These are phyloP conservation scores for Mitragyna speciosa DNA, from an alignment of 257 asterid genomes.

Conservation along the genomic window DNA sequence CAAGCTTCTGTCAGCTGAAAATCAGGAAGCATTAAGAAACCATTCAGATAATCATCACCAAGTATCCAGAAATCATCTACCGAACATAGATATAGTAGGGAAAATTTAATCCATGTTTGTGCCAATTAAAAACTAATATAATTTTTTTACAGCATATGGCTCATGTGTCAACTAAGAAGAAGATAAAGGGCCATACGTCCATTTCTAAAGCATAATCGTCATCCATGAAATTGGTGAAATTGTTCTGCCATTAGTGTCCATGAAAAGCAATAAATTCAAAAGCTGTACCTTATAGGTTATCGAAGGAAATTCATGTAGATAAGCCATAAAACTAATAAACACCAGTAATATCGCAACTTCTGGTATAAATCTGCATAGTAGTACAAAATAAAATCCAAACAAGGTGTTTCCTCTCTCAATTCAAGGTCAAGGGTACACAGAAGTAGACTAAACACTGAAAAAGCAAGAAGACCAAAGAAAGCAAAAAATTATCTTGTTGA, in stretches of 20 bases:
- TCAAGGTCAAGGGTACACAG: not conserved
- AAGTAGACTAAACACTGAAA: not conserved
- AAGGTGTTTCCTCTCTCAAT: not conserved
- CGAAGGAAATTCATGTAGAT: too few relatives aligned
- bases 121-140: not conserved
- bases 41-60: not conserved
- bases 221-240: not conserved
- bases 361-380: not conserved
- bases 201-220: too few relatives aligned
- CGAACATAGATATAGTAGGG: not conserved
- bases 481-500: not conserved
- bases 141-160: not conserved
- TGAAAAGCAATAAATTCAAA: too few relatives aligned
- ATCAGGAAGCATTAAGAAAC: not conserved
- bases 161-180: not conserved
- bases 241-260: not conserved
- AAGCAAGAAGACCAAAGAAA: not conserved
- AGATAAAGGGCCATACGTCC: not conserved
- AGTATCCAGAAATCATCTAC: not conserved
- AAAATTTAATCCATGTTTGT: not conserved
- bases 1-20: constrained; percentile 11
- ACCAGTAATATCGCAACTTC: not conserved
- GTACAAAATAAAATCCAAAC: not conserved
- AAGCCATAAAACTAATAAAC: not conserved
- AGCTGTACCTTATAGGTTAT: too few relatives aligned